Percentiles rank a stretch among this genome's conserved stretches.
phyloP scores from a whole-genome alignment of 73 alveolate genomes.

The Paramecium pentaurelia region DNA sequence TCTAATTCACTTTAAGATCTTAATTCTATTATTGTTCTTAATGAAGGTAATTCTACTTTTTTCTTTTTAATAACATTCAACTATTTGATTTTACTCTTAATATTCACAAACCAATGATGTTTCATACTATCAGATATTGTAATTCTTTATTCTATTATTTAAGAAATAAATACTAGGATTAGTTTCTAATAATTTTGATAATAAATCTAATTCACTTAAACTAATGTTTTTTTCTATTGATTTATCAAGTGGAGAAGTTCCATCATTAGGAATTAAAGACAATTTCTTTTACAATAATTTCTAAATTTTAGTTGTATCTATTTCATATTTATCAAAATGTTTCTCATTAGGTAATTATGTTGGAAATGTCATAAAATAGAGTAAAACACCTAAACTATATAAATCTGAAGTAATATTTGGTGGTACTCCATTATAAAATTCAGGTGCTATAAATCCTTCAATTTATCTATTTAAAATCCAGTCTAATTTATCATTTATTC shows the following conservation, averaged over 20 bases:
- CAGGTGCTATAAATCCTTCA: conserved; percentile 46
- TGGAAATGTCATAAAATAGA: conserved; percentile 35
- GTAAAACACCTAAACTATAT: conserved; percentile 21
- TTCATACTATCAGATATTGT: not conserved
- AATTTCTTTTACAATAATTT: not conserved
- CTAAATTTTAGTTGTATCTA: not conserved
- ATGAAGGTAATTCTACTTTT: not conserved
- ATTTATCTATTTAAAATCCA: conserved; percentile 40
- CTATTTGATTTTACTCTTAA: not conserved
- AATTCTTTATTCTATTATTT: not conserved
- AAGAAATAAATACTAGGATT: not conserved
- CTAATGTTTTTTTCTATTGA: not conserved
- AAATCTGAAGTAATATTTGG: conserved; percentile 32
- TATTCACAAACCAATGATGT: conserved; percentile 36
- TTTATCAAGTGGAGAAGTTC: not conserved
- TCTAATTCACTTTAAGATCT: conserved; percentile 27
- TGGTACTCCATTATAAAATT: conserved; percentile 21
- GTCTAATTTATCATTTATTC: conserved; percentile 14
- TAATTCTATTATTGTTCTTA: not conserved
- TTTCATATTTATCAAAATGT: not conserved
- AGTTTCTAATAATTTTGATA: not conserved
- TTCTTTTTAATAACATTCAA: not conserved
- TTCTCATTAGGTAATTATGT: not conserved
- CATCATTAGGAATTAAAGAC: not conserved
- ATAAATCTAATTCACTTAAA: not conserved